Base-by-base conservation (phyloP, 1,284 basidiomycete species). In the Athelia sp. region DNA sequence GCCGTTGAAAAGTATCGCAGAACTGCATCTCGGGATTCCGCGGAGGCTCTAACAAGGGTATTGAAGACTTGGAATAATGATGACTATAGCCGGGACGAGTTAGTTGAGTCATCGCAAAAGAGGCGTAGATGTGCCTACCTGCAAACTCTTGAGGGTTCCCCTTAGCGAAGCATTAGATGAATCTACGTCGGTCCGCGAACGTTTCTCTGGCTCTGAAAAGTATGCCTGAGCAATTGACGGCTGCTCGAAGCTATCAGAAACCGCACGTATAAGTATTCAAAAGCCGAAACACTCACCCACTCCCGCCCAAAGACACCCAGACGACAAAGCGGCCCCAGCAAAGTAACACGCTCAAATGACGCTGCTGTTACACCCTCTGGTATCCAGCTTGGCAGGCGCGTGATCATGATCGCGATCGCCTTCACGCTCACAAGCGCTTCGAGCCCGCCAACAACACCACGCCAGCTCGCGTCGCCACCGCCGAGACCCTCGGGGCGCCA, bases 1-100 rank as follows among this genome's bases (percentile, higher is more conserved):
- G 85, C 81, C 10, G 78, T 75, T 1, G 89, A 81, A 59, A 98
- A 93, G 65, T 88, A 95, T 48, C 82, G 74, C n/a, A 99, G 68
- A 4, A 96, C 88, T 4, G 79, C 83, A 65, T 98, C 94, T 44
- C 93, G 79, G 0, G 91, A 76, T 52, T 82, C 79, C 0, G 93
- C 71, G 0, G 89, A 88, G 0, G 92, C 82, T 24, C 96, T 82
- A 15, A 99, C 87, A 19, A 99, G 74, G 2, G 85, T 73, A 61
- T 98, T 94, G 68, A 95, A 92, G 47, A 97, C 82, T 63, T 87
- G 82, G 71, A 97, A 99, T 43, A 98, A 73, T 3, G 87, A 82
- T 1, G 79, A 76, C 81, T 94, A 51, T 15, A 43, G 34, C 40
- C 43, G 46, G 18, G 46, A 35, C 43, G 53, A 51, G 50, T 49